These are phyloP conservation scores for Teratosphaeria pseudoeucalypti DNA, from an alignment of 2,329 filamentous ascomycete genomes.

Conservation along the genomic window DNA sequence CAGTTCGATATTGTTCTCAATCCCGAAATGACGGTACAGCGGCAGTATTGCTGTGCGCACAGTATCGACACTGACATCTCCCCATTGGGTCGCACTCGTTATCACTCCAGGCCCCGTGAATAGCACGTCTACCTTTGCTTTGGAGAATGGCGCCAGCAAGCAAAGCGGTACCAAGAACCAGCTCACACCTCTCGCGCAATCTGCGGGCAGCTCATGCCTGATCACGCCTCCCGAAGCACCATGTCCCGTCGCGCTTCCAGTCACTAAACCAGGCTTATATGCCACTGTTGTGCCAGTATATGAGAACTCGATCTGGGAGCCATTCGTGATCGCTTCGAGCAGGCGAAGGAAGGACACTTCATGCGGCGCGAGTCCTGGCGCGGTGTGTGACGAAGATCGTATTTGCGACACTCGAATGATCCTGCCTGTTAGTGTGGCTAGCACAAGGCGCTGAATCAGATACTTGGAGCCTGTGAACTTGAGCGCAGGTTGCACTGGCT, in stretches of 20 bases:
- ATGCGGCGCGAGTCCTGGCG: slow-evolving; percentile 80
- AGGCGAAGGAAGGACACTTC: slow-evolving; percentile 94
- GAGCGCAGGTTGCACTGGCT: slow-evolving; percentile 17
- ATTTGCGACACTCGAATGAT: slow-evolving; percentile 91
- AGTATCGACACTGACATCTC: slow-evolving; percentile 84
- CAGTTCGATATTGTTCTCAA: slow-evolving; percentile 75
- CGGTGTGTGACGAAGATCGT: slow-evolving; percentile 72
- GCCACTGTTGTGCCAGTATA: slow-evolving; percentile 90
- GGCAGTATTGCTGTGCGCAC: slow-evolving; percentile 89
- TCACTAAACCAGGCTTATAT: slow-evolving; percentile 86
- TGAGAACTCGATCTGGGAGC: slow-evolving; percentile 86
- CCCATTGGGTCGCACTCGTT: slow-evolving; percentile 69
- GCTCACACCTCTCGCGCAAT: slow-evolving; percentile 69
- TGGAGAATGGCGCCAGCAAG: slow-evolving; percentile 84
- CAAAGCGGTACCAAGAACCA: slow-evolving; percentile 89
- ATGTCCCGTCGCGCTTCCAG: slow-evolving; percentile 66
- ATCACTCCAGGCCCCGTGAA: slow-evolving; percentile 89
- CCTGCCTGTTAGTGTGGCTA: slow-evolving; percentile 82
- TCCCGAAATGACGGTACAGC: slow-evolving; percentile 81
- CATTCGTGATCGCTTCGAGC: slow-evolving; percentile 90
- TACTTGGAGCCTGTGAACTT: slow-evolving; percentile 72
- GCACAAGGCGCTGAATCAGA: slow-evolving; percentile 72
- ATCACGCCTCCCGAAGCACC: slow-evolving; percentile 65
- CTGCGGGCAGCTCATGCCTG: slow-evolving; percentile 66
- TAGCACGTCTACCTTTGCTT: slow-evolving; percentile 78